A percentile compares a stretch with the other conserved stretches of the same genome.
Evolutionary conservation across 495 filamentous ascomycete genomes (phyloP).

Genomic region (Neurospora sublineolata): DNA sequence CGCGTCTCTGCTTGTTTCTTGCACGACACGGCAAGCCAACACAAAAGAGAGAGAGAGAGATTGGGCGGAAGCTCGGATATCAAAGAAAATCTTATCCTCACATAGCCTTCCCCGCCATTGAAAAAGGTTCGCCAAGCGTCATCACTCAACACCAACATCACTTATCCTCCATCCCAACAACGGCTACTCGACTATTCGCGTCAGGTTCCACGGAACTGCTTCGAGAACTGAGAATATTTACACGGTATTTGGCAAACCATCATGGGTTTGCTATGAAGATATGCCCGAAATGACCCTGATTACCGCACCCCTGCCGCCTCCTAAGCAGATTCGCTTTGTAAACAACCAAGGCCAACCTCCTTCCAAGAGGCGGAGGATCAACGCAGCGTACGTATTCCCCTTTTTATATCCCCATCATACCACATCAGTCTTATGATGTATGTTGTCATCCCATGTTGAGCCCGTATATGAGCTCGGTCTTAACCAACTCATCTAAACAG

Average conservation of each 20-base stretch:
- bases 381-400: slow-evolving; percentile 54
- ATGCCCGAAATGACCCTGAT: slow-evolving; percentile 29
- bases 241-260: slow-evolving; percentile 4
- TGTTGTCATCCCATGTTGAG: slow-evolving; percentile 5
- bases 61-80: slow-evolving; percentile 2
- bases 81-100: background rate
- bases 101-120: background rate
- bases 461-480: slow-evolving; percentile 9
- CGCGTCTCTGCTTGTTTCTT: background rate
- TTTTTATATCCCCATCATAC: background rate
- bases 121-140: background rate
- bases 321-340: slow-evolving; percentile 62
- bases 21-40: slow-evolving; percentile 3
- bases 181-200: background rate
- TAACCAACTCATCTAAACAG: slow-evolving; percentile 29
- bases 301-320: slow-evolving; percentile 32
- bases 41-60: background rate
- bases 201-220: background rate
- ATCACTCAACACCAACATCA: background rate
- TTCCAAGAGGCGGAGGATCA: slow-evolving; percentile 69
- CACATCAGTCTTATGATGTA: slow-evolving; percentile 3
- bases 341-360: slow-evolving; percentile 73
- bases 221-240: background rate
- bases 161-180: background rate
- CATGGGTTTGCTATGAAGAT: slow-evolving; percentile 23